A percentile compares a stretch with the other conserved stretches of the same genome.
Evolutionary conservation across 352 stramenopile species (phyloP).

Genomic region (Phytopythium cucurbitacearum): DNA sequence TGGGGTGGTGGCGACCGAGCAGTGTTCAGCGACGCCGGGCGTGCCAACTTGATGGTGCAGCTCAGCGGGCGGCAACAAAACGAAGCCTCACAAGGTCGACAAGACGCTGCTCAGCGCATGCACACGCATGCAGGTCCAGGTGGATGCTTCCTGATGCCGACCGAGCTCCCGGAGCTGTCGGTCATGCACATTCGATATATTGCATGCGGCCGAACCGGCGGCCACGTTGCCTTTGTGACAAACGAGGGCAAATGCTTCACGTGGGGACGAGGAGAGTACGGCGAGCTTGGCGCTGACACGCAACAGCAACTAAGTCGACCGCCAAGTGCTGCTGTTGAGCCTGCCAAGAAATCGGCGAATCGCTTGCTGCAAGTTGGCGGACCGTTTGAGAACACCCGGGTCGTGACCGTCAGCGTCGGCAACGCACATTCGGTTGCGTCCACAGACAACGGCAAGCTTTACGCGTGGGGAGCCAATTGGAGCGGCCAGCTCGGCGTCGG

Average conservation of each 20-base stretch:
- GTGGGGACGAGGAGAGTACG: slow-evolving; percentile 59
- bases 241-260: slow-evolving; percentile 38
- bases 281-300: slow-evolving; percentile 40
- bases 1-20: slow-evolving; percentile 81
- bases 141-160: slow-evolving; percentile 44
- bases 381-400: slow-evolving; percentile 6
- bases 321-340: too few relatives aligned
- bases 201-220: slow-evolving; percentile 35
- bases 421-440: slow-evolving; percentile 58
- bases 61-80: neutral
- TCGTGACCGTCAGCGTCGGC: slow-evolving; percentile 44
- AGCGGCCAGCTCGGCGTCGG: slow-evolving; percentile 68
- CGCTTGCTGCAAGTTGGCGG: neutral
- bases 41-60: too few relatives aligned
- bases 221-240: slow-evolving; percentile 43
- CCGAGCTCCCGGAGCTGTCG: slow-evolving; percentile 23
- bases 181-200: slow-evolving; percentile 23
- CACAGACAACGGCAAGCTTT: slow-evolving; percentile 45
- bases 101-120: neutral
- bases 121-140: neutral
- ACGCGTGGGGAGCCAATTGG: slow-evolving; percentile 64
- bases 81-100: neutral
- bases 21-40: slow-evolving; percentile 18
- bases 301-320: too few relatives aligned
- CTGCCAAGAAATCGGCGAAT: too few relatives aligned